Conservation (phyloP, 352 stramenopile species). For the Achlya hypogyna region DNA sequence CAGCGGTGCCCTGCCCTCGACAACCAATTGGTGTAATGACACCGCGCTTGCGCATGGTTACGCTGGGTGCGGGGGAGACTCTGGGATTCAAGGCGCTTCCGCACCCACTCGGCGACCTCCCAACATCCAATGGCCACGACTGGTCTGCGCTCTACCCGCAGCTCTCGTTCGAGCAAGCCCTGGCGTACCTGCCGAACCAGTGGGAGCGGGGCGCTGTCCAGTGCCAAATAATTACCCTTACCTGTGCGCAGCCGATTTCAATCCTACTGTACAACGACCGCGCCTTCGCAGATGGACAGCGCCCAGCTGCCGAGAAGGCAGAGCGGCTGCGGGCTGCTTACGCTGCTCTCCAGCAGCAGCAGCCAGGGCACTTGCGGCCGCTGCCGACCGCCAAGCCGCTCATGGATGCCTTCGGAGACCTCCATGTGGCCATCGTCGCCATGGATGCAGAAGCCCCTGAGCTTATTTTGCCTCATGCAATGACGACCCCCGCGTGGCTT, state of each 20-base stretch:
- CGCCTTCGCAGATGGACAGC: constrained; percentile 10
- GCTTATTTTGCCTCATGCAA: neutral
- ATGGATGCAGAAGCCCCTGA: neutral
- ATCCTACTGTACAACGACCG: constrained; percentile 3
- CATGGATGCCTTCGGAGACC: neutral
- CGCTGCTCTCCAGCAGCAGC: neutral
- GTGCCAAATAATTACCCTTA: constrained; percentile 20
- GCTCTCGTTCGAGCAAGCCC: constrained; percentile 23
- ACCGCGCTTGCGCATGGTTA: neutral
- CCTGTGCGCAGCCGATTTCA: neutral
- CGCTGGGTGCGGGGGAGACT: neutral
- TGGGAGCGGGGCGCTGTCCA: constrained; percentile 21
- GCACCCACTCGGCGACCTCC: neutral
- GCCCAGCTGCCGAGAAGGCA: constrained; percentile 11
- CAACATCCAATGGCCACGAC: constrained; percentile 3
- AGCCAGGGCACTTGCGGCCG: neutral
- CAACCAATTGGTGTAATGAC: too few species aligned
- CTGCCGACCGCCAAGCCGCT: neutral
- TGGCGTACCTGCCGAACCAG: constrained; percentile 27
- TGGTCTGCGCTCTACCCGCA: constrained; percentile 27
- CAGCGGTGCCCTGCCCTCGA: too few species aligned
- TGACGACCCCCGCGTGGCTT: neutral
- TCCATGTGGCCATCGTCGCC: neutral
- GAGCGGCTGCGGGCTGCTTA: constrained; percentile 4
- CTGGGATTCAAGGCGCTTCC: neutral